Base-by-base conservation (phyloP, 129 eudicot species). In the Escallonia rubra region DNA sequence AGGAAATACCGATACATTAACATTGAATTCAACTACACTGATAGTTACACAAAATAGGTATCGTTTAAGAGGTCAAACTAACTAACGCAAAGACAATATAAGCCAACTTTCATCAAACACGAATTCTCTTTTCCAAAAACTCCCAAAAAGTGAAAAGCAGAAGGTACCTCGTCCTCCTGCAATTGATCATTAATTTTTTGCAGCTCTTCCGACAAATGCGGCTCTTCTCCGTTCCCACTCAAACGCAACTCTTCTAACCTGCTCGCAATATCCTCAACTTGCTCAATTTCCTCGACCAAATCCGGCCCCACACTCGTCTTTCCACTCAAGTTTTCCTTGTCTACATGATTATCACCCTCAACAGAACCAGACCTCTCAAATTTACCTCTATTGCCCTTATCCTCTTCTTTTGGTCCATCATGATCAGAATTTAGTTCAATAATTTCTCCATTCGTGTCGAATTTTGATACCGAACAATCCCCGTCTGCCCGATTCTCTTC, bases 101-200 rank as follows among this genome's bases (percentile, higher is more conserved):
- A 5, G 50, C 50, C 6, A 46, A 46, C 10, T 46, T 46, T 46
- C 50, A 46, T 23, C 1, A 23, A 23, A 46, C 6, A 46, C 2
- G 50, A 9, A 9, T 6, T 5, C 50, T 46, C 50, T 46, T 46
- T 46, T 46, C 8, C 50, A 46, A 9, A 46, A 46, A 52, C 12
- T 52, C 6, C 15, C 4, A 7, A 52, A 52, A 52, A 52, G n/a
- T n/a, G 10, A 46, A 5, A 46, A 3, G 59, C 14, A 3, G 14
- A 12, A 14, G n/a, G 23, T 76, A 89, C 98, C 96, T 92, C 98
- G 67, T 92, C 96, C 65, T 84, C 87, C 61, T 92, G 96, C 70
- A 81, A 68, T 50, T 92, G 98, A 82, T 89, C 88, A 81, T 89
- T 92, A 12, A 76, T 74, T 64, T 68, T 72, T 55, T 76, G 59